Conservation (phyloP, 73 alveolate species). For the Chromera velia region DNA sequence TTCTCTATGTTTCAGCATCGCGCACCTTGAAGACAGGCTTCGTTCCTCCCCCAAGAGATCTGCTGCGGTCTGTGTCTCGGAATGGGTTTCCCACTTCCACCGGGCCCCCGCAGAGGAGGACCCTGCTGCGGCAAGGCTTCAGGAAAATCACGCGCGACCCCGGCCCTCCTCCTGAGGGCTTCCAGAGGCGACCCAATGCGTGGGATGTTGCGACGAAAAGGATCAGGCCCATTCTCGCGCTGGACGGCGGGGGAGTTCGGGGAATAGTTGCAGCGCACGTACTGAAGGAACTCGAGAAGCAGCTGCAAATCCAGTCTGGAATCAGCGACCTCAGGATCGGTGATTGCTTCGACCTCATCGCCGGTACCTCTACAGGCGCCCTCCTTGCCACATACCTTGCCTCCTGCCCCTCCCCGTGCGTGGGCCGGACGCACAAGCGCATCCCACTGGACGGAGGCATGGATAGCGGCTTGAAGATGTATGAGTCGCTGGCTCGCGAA, state of each 20-base stretch:
- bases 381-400: neutral
- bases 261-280: neutral
- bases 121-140: no score
- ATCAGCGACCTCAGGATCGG: neutral
- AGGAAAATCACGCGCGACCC: no score
- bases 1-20: no score
- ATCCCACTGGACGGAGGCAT: neutral
- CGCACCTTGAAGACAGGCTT: no score
- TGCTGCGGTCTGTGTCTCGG: no score
- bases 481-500: neutral
- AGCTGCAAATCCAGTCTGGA: neutral
- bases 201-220: neutral
- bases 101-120: no score
- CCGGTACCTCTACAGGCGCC: neutral
- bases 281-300: neutral
- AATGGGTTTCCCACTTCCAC: no score
- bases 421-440: neutral
- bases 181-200: no score
- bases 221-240: neutral
- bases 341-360: neutral
- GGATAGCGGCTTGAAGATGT: neutral
- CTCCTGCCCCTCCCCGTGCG: neutral
- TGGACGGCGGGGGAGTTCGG: neutral
- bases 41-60: no score
- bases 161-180: no score